Evolutionary conservation across 257 asterid species (phyloP).

Genomic region (Fraxinus excelsior): DNA sequence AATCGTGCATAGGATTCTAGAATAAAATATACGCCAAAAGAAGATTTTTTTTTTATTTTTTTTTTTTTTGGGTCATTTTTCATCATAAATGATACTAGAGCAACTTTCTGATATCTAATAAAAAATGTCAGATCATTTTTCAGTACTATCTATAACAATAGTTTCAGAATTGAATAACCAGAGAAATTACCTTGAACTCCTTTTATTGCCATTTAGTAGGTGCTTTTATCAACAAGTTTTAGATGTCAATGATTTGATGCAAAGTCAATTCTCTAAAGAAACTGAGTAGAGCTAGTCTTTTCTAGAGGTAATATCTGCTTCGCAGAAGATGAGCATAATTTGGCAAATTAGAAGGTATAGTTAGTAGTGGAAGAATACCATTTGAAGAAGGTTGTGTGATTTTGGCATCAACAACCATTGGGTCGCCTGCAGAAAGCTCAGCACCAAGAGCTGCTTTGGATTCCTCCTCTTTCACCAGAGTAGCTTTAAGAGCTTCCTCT

Average conservation of each 20-base stretch:
- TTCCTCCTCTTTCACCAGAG: slow-evolving; percentile 86
- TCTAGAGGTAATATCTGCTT: not conserved
- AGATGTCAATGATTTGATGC: not conserved
- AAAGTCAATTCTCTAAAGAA: not conserved
- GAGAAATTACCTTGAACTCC: not conserved
- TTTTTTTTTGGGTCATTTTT: not conserved
- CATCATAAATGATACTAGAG: not conserved
- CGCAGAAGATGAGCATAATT: slow-evolving; percentile 10
- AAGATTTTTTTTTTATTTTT: not conserved
- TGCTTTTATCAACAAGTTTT: not conserved
- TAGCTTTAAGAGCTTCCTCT: slow-evolving; percentile 92
- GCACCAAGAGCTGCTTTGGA: slow-evolving; percentile 58
- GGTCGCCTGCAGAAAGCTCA: slow-evolving; percentile 60
- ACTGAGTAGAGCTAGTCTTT: not conserved
- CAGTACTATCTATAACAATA: not conserved
- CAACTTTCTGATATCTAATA: not conserved
- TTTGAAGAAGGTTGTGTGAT: slow-evolving; percentile 46
- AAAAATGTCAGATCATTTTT: not conserved
- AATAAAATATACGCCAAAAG: not conserved
- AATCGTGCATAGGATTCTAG: slow-evolving; percentile 11
- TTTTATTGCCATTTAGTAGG: not conserved
- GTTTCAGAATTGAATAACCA: not conserved
- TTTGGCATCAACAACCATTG: slow-evolving; percentile 73
- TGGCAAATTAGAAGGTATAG: slow-evolving; percentile 14
- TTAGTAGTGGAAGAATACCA: slow-evolving; percentile 45